Base-by-base conservation (phyloP, 352 stramenopile species). In the Globisporangium lucens region DNA sequence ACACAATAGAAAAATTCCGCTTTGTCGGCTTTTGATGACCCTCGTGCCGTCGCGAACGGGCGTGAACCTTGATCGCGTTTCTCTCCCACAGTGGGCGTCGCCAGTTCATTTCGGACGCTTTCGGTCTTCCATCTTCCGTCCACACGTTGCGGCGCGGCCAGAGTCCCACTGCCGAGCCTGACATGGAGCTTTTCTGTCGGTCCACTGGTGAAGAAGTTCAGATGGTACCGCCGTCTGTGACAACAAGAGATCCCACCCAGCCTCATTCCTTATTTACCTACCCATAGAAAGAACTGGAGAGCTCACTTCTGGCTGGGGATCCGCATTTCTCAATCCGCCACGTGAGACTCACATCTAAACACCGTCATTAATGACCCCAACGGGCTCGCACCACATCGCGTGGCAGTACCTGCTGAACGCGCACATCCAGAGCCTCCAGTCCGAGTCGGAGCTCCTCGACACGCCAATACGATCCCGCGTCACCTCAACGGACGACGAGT, bases 131-230 rank as follows among this genome's bases (percentile, higher is more conserved):
- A 4, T 30, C 29, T 30, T 30, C 38, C 38, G 38, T 46, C 38
- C 38, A 46, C 38, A 46, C 12, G 38, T 46, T 46, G 12, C 38
- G 12, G 33, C 33, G 33, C 33, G 38, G 38, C 38, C 38, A 46
- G 10, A 46, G 38, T 46, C 10, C 38, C 38, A 46, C 38, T 15
- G 15, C 36, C 12, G 5, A 4, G 15, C 15, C 41, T 49, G 41
- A 20, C 41, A 49, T 49, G 41, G 15, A 49, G 41, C 41, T 20
- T 57, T 35, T 57, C 51, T 57, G 24, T 35, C 12, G 51, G 15
- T 20, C 51, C 51, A 59, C 4, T 49, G 15, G n/a, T 49, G 41
- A 41, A 58, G 36, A 22, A 60, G 53, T 60, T 60, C 53, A 60
- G 53, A 33, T 1, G 22, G 53, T 27, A 43, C 53, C 53, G 17